Conservation (phyloP, 192 early-diverging fungal species). For the Allomyces macrogynus region DNA sequence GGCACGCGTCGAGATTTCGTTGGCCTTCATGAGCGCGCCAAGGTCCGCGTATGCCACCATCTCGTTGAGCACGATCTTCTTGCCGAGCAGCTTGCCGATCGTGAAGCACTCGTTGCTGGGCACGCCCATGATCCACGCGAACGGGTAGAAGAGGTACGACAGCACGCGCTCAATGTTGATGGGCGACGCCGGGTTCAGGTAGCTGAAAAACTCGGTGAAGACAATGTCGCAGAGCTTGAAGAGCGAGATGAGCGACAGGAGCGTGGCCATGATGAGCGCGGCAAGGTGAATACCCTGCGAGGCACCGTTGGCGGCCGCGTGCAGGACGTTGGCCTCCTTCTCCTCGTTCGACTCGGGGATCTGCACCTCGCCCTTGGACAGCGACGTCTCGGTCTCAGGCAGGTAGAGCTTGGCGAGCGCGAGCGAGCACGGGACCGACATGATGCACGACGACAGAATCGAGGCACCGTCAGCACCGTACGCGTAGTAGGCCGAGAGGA, state of each 20-base stretch:
- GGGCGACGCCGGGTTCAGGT: slow-evolving; percentile 11
- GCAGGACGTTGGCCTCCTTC: slow-evolving; percentile 48
- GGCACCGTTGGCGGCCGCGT: slow-evolving; percentile 65
- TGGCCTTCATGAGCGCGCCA: slow-evolving; percentile 1
- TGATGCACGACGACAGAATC: slow-evolving; percentile 67
- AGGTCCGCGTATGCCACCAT: slow-evolving; percentile 52
- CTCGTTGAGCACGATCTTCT: slow-evolving; percentile 70
- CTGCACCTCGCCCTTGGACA: slow-evolving; percentile 46
- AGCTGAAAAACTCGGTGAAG: slow-evolving; percentile 36
- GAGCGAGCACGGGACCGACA: slow-evolving; percentile 73
- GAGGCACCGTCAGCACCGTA: slow-evolving; percentile 41
- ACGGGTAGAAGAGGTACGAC: slow-evolving; percentile 58
- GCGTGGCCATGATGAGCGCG: slow-evolving; percentile 49
- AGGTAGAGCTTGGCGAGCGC: slow-evolving; percentile 67
- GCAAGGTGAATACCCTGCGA: slow-evolving; percentile 55
- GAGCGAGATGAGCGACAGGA: slow-evolving; percentile 56
- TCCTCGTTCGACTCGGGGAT: slow-evolving; percentile 33
- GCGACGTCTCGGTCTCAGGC: slow-evolving; percentile 61
- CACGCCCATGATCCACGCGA: slow-evolving; percentile 50
- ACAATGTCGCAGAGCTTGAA: slow-evolving; percentile 45
- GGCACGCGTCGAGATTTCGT: slow-evolving; percentile 22
- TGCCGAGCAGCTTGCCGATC: slow-evolving; percentile 44
- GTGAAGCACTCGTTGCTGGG: slow-evolving; percentile 22
- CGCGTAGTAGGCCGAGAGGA: slow-evolving; percentile 47
- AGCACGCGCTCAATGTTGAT: slow-evolving; percentile 42